Percentiles rank a stretch among this genome's conserved stretches.
Evolutionary conservation across 306 rosid genomes (phyloP).

Genomic region (Medicago truncatula): MtrunA17r5.0-ANR NC_053049.1:3044001-3044500

Average conservation of each 20-base stretch:
- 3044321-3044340: neutral
- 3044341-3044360: neutral
- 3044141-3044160: neutral
- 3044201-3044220: slow-evolving; percentile 5
- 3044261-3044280: neutral
- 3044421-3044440: neutral
- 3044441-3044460: neutral
- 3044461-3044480: neutral
- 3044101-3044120: neutral
- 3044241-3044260: fast-evolving
- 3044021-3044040: neutral
- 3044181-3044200: neutral
- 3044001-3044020: neutral
- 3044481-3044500: neutral
- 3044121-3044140: neutral
- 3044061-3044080: neutral
- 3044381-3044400: neutral
- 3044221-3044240: slow-evolving; percentile 7
- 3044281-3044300: neutral
- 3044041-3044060: too few relatives aligned
- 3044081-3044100: neutral
- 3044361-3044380: neutral
- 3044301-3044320: neutral
- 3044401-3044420: neutral
- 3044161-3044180: neutral